A percentile compares a stretch with the other conserved stretches of the same genome.
Conservation (phyloP, 163 green algal species). For the Trebouxia gelatinosa region DNA sequence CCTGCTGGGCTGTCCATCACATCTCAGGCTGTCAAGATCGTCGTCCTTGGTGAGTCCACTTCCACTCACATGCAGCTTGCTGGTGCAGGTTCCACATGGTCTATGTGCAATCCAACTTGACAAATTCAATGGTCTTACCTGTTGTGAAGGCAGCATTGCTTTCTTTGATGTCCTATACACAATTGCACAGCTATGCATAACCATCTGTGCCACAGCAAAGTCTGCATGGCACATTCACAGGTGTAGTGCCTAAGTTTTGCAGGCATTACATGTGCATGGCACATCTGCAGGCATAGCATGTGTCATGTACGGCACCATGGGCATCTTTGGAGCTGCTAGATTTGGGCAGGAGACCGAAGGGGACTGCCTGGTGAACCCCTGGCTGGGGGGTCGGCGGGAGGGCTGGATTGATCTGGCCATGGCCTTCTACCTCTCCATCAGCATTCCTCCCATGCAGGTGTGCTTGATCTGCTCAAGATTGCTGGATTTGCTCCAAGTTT, state of each 20-base stretch:
- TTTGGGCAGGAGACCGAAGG: conserved; percentile 49
- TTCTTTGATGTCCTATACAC: no score
- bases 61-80: no score
- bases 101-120: no score
- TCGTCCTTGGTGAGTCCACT: conserved; percentile 40
- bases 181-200: no score
- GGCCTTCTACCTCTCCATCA: conserved; percentile 51
- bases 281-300: conserved; percentile 35
- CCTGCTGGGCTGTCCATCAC: conserved; percentile 40
- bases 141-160: no score
- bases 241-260: no score
- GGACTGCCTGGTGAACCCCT: conserved; percentile 55
- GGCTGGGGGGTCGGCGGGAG: conserved; percentile 42
- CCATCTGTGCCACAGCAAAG: no score
- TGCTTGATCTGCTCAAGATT: no score
- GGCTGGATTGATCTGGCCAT: conserved; percentile 46
- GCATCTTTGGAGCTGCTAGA: conserved; percentile 50
- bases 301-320: conserved; percentile 44
- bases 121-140: not conserved
- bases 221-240: no score
- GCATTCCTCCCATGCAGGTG: conserved; percentile 50
- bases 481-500: no score
- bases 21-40: conserved; percentile 38
- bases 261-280: no score
- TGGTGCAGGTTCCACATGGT: no score